A percentile compares a stretch with the other conserved stretches of the same genome.
phyloP scores from a whole-genome alignment of 2,329 filamentous ascomycete species.

The Phaeoacremonium minimum region DNA sequence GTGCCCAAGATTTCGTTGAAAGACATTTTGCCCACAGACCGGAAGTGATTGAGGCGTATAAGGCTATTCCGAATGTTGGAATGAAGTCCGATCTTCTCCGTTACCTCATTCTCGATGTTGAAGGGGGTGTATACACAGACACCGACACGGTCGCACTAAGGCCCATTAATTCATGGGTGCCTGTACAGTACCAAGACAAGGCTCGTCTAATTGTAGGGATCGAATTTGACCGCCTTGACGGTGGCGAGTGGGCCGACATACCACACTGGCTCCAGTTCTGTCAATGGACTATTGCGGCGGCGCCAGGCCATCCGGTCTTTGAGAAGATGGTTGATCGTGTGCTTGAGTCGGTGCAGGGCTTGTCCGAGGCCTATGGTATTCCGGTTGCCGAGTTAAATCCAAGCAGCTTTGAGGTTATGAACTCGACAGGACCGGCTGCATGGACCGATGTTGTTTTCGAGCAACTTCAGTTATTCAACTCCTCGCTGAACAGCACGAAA shows the following conservation, averaged over 20 bases:
- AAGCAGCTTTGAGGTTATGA: constrained; percentile 4
- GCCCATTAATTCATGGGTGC: constrained; percentile 33
- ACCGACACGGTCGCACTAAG: constrained; percentile 54
- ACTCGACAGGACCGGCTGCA: constrained; percentile 8
- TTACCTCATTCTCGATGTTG: constrained; percentile 19
- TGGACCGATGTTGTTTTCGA: constrained; percentile 9
- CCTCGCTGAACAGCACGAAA: constrained; percentile 5
- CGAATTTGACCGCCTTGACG: constrained; percentile 22
- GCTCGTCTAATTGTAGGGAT: constrained; percentile 23
- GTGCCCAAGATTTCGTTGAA: too few species aligned
- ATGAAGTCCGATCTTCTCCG: constrained; percentile 21
- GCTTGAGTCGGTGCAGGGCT: constrained; percentile 12
- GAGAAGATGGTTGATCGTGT: constrained; percentile 19
- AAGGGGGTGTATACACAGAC: constrained; percentile 49
- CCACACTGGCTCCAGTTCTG: constrained; percentile 24
- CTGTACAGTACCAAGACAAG: constrained; percentile 9
- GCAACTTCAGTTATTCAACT: constrained; percentile 1
- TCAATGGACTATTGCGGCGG: constrained; percentile 28
- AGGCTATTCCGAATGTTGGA: too few species aligned
- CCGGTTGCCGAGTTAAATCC: not conserved
- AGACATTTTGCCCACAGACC: too few species aligned
- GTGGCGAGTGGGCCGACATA: constrained; percentile 13
- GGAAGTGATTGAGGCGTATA: too few species aligned
- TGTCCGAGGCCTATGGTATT: constrained; percentile 4
- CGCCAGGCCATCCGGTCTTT: constrained; percentile 23